These are phyloP conservation scores for Globisporangium canariense DNA, from an alignment of 352 stramenopile genomes.

Conservation along the genomic window DNA sequence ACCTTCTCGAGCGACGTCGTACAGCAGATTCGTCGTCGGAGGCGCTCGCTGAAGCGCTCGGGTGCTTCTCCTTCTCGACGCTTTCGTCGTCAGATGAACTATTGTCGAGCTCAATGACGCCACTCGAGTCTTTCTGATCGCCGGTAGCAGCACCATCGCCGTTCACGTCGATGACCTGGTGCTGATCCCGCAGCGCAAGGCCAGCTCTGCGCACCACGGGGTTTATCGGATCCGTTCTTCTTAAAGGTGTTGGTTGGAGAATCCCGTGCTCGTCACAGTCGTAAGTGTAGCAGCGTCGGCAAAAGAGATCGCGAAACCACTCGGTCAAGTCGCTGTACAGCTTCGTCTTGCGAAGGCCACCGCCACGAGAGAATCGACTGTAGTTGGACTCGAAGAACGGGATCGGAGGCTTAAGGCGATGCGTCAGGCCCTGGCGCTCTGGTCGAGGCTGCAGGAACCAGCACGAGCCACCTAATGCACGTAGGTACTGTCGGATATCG, in stretches of 20 bases:
- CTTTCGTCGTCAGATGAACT: slow-evolving; percentile 21
- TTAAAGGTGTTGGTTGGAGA: slow-evolving; percentile 44
- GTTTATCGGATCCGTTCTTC: slow-evolving; percentile 53
- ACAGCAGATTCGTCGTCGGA: slow-evolving; percentile 20
- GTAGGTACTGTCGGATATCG: slow-evolving; percentile 12
- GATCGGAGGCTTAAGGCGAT: slow-evolving; percentile 41
- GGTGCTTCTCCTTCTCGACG: slow-evolving; percentile 24
- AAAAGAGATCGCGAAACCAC: slow-evolving; percentile 87
- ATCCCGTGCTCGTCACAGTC: slow-evolving; percentile 90
- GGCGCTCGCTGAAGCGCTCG: slow-evolving; percentile 16
- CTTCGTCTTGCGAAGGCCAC: slow-evolving; percentile 36
- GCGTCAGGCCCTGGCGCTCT: slow-evolving; percentile 18
- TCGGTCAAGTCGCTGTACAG: slow-evolving; percentile 63
- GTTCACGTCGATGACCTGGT: slow-evolving; percentile 1
- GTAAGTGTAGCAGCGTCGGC: slow-evolving; percentile 87
- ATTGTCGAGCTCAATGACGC: slow-evolving; percentile 24
- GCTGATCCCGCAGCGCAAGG: slow-evolving; percentile 22
- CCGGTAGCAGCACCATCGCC: neutral
- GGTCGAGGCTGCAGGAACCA: slow-evolving; percentile 34
- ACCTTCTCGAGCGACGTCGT: slow-evolving; percentile 51
- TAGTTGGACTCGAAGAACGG: slow-evolving; percentile 61
- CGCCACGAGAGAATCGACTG: slow-evolving; percentile 20
- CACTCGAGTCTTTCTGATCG: neutral
- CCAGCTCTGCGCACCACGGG: slow-evolving; percentile 39
- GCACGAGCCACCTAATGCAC: slow-evolving; percentile 12